Conservation (phyloP, 108 stramenopile species). For the Cyclotella cryptica region DNA sequence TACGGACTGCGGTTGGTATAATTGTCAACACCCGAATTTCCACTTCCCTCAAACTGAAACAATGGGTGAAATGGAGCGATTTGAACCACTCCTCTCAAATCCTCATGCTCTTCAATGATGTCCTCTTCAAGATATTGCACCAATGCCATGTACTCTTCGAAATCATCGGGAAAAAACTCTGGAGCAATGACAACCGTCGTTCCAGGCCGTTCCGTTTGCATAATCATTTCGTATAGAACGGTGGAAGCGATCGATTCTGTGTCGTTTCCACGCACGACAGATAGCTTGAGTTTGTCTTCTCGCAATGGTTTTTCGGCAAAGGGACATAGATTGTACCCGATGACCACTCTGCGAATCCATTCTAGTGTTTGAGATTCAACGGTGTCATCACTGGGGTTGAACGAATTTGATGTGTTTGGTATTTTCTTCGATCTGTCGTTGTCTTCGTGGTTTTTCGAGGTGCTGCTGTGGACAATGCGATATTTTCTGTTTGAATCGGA, state of each 20-base stretch:
- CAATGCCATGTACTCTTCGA: slow-evolving; percentile 60
- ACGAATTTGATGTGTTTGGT: neutral
- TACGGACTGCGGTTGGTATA: slow-evolving; percentile 82
- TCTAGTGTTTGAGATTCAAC: slow-evolving; percentile 56
- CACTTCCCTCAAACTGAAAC: slow-evolving; percentile 66
- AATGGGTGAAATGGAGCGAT: slow-evolving; percentile 85
- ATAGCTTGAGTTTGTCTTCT: slow-evolving; percentile 50
- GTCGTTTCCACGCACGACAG: slow-evolving; percentile 64
- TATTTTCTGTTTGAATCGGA: no score
- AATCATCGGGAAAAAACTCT: slow-evolving; percentile 68
- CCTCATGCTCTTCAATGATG: slow-evolving; percentile 58
- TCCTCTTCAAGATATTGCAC: slow-evolving; percentile 62
- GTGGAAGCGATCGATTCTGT: slow-evolving; percentile 50
- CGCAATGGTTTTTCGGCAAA: slow-evolving; percentile 73
- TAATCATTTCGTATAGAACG: slow-evolving; percentile 60
- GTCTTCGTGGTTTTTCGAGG: no score
- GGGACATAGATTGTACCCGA: slow-evolving; percentile 82
- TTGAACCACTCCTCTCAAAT: slow-evolving; percentile 63
- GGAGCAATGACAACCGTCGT: slow-evolving; percentile 80
- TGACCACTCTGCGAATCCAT: slow-evolving; percentile 75
- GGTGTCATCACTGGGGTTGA: slow-evolving; percentile 25
- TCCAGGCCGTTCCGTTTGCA: slow-evolving; percentile 42
- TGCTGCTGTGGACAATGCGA: no score
- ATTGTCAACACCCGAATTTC: slow-evolving; percentile 61
- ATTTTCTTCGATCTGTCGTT: no score